These are phyloP conservation scores for Pseudogymnoascus sp. DNA, from an alignment of 2,329 filamentous ascomycete genomes.

Conservation along the genomic window DNA sequence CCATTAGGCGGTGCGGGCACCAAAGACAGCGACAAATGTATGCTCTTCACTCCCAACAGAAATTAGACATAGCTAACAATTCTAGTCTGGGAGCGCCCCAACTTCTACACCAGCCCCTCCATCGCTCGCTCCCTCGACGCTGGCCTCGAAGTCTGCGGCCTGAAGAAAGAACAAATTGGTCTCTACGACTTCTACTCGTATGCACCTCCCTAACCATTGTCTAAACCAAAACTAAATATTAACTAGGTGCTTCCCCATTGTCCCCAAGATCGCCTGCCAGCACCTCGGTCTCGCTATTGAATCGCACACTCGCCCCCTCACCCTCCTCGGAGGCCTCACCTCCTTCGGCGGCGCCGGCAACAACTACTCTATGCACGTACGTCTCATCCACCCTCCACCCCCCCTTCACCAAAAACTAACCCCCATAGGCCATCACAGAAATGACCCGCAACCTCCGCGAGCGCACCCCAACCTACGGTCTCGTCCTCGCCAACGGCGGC, in stretches of 20 bases:
- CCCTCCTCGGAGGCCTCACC: conserved; percentile 55
- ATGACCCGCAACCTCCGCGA: conserved; percentile 45
- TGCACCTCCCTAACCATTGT: conserved; percentile 8
- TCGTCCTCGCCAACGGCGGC: conserved; percentile 59
- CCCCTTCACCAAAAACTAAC: background rate
- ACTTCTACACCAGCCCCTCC: conserved; percentile 48
- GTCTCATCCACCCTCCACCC: conserved; percentile 13
- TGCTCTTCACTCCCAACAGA: conserved; percentile 15
- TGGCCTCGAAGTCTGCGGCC: conserved; percentile 38
- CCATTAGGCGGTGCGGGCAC: conserved; percentile 55
- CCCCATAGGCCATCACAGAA: conserved; percentile 39
- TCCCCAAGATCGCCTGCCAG: conserved; percentile 55
- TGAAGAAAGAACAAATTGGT: conserved; percentile 45
- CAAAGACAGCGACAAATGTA: conserved; percentile 47
- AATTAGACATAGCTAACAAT: conserved; percentile 10
- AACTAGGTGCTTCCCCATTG: conserved; percentile 58
- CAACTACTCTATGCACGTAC: conserved; percentile 61
- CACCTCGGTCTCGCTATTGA: conserved; percentile 47
- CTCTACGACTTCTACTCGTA: conserved; percentile 56
- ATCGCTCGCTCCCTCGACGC: conserved; percentile 50
- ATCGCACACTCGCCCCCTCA: conserved; percentile 42
- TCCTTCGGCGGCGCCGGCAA: conserved; percentile 64
- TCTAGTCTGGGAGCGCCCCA: conserved; percentile 52
- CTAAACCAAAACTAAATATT: background rate
- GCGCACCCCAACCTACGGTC: conserved; percentile 34